Evolutionary conservation across 306 rosid species (phyloP), one percentile per base, ranked within the genome.

Genomic region (Lathyrus oleraceus): DNA sequence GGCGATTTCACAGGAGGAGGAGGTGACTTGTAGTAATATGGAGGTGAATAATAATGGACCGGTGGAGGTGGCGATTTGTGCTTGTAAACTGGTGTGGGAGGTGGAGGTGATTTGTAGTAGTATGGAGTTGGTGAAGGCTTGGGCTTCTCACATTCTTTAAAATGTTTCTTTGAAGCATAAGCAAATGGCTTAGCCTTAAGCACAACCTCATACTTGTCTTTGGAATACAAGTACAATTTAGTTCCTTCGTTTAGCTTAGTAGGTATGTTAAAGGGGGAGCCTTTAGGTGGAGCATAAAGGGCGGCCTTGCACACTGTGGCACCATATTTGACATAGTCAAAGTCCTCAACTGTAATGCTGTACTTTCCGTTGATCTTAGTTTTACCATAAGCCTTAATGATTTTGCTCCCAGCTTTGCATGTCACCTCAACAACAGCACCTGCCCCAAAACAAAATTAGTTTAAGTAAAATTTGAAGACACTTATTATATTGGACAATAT

Each of bases 371-470:
- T n/a, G n/a, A n/a, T n/a, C n/a, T n/a, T n/a, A n/a, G n/a, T n/a
- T n/a, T n/a, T n/a, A n/a, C n/a, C n/a, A n/a, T n/a, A n/a, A n/a
- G 90, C 93, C 60, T 42, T 86, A 40, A 90, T 79, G 19, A 80
- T 80, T 19, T 87, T 78, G 15, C 77, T 66, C 5, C 89, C 98
- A 0, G 79, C 91, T 74, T 86, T 76, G 82, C 97, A 93, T 20
- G 74, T 85, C 27, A 93, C 89, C 78, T 88, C 91, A 67, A 93
- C 97, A 23, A 82, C 79, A 16, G 97, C 97, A 65, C 89, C 98
- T 92, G 73, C 3, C 19, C 67, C 69, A 54, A 23, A 13, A 47
- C 5, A 61, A 43, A 28, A 9, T 12, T 30, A 4, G n/a, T 3
- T 28, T 38, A 38, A 39, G 11, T 62, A 23, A 13, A 11, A 5